Base-by-base conservation (phyloP, 345 rosid genomes). In the Citrus hindsii region DNA sequence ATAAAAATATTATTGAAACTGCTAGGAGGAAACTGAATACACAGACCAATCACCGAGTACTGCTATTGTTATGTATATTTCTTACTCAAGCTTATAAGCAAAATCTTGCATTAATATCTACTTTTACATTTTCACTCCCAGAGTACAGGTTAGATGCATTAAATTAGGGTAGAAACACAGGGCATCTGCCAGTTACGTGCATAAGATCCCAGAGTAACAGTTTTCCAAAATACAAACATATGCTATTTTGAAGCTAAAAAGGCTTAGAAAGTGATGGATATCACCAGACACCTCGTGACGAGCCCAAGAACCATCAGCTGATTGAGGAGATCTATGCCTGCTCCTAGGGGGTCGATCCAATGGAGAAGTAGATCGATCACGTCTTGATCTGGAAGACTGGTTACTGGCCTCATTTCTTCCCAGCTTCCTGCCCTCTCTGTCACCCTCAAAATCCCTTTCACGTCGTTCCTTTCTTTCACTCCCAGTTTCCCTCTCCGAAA, bases 221-320 rank as follows among this genome's bases (percentile, higher is more conserved):
- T 10, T 40, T 19, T 22, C 40, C 77, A 19, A 75, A 62, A 73
- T 38, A 74, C 7, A 67, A 76, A 74, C 48, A 67, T 25, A 32
- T 65, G 25, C 6, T 60, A 22, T 27, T 56, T 40, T 16, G 21
- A 71, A 76, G 64, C 25, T 24, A 48, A n/a, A 76, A n/a, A 32
- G 40, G 53, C 48, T 76, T n/a, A 53, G 56, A 67, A 69, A 75
- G 80, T 81, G 76, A 58, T 80, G 73, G 83, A 80, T 81, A 84
- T 86, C 82, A 88, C 76, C 83, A 83, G 83, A 80, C 81, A 93
- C 99, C 98, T 95, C 92, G 40, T 87, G 87, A 62, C 62, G 89
- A 59, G 84, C 82, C 82, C 88, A 84, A 42, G 73, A 81, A 83
- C 80, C 86, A 78, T 81, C 77, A 67, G 76, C 81, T 66, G 79